Evolutionary conservation across 2,329 filamentous ascomycete genomes (phyloP).

Genomic region (Sclerotinia trifoliorum): DNA sequence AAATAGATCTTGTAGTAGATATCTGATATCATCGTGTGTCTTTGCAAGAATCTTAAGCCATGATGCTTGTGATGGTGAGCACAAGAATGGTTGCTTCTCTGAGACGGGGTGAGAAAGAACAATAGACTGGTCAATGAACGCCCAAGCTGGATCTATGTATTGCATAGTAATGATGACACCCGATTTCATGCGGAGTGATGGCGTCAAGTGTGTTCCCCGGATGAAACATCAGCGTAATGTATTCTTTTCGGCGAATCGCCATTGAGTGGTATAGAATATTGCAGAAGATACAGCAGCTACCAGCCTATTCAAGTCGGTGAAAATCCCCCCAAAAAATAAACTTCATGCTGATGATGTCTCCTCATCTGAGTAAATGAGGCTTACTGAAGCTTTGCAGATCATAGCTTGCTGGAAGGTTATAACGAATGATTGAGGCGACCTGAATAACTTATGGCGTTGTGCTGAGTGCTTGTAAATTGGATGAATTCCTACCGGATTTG

Average conservation of each 20-base stretch:
- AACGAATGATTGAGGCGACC: background rate
- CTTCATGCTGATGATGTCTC: background rate
- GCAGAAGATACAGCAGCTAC: slow-evolving; percentile 9
- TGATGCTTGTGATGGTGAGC: slow-evolving; percentile 7
- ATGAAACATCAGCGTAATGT: slow-evolving; percentile 22
- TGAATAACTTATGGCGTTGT: background rate
- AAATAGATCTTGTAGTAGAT: slow-evolving; percentile 25
- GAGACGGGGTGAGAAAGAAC: slow-evolving; percentile 10
- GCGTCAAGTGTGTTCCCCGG: slow-evolving; percentile 19
- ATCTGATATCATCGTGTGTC: slow-evolving; percentile 19
- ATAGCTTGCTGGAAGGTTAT: background rate
- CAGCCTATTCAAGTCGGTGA: background rate
- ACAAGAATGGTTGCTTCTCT: slow-evolving; percentile 22
- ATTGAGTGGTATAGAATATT: background rate
- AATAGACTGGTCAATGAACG: background rate
- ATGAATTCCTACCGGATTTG: slow-evolving; percentile 19
- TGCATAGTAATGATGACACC: slow-evolving; percentile 13
- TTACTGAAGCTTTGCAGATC: slow-evolving; percentile 1
- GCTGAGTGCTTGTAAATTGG: slow-evolving; percentile 14
- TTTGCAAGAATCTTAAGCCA: slow-evolving; percentile 17
- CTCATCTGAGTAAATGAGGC: slow-evolving; percentile 4
- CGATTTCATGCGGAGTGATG: slow-evolving; percentile 13
- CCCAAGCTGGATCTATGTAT: slow-evolving; percentile 21
- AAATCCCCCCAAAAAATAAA: background rate
- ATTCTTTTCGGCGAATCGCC: slow-evolving; percentile 10